Evolutionary conservation across 2,329 filamentous ascomycete species (phyloP), one percentile per base, ranked within the genome.

Genomic region (Epichloe sibirici): DNA sequence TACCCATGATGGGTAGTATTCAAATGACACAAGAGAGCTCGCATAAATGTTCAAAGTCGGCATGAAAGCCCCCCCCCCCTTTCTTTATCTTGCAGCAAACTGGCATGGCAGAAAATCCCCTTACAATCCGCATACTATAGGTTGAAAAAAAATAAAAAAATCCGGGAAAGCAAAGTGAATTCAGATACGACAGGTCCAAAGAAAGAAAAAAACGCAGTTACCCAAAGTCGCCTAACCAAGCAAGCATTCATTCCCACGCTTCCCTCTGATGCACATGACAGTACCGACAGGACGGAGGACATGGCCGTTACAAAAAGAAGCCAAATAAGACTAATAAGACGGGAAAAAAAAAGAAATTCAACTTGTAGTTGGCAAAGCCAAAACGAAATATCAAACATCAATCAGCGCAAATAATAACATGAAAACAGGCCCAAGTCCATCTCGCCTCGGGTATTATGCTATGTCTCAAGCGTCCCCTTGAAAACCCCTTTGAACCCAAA

Each of bases 361-460:
- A 35, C 34, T 35, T 35, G 37, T 5, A 12, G 15, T 5, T 13
- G 12, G 13, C 37, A 38, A 15, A 13, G 37, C 5, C 37, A 38
- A 11, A 13, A 2, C 5, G 37, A 38, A 38, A 38, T 2, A 38
- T 4, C 11, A 38, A n/a, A 39, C 12, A n/a, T 5, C 37, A n/a
- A 39, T 39, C 28, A 31, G 28, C 28, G 37, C 3, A 7, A 39
- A n/a, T 13, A 39, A 39, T 13, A 11, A 39, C 12, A 13, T n/a
- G 52, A 51, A 55, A 55, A 56, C 49, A 59, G 47, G 44, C 48
- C 34, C 50, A 52, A 43, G 52, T 45, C 51, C 48, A 38, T 56
- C 48, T 53, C 13, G 25, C 40, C 44, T 43, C 15, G 51, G 51
- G 51, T 52, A 59, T 57, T 53, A 54, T 50, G 56, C 47, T 34